Conservation (phyloP, 78 protist genomes). For the Bodo saltans region DNA sequence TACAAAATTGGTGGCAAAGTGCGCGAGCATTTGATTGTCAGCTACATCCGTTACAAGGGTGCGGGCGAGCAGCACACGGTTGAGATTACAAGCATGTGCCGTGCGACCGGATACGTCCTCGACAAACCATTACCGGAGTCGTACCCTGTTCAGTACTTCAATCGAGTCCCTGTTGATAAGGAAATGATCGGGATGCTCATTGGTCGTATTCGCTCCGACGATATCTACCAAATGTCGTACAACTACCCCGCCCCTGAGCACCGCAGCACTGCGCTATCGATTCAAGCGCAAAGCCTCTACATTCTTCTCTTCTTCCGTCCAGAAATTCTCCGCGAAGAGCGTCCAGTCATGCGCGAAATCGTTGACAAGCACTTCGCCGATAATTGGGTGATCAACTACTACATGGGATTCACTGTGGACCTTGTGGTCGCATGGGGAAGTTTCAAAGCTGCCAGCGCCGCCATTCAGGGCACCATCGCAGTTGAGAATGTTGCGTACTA, state of each 20-base stretch:
- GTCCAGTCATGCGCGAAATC: constrained; percentile 91
- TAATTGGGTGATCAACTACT: constrained; percentile 90
- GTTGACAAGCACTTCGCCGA: constrained; percentile 93
- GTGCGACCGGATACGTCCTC: constrained; percentile 74
- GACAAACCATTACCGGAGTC: constrained; percentile 43
- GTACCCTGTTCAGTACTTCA: constrained; percentile 88
- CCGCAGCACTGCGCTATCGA: constrained; percentile 88
- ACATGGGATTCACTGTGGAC: constrained; percentile 91
- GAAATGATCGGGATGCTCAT: constrained; percentile 73
- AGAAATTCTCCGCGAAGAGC: constrained; percentile 61
- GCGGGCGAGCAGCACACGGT: constrained; percentile 68
- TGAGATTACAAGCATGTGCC: constrained; percentile 75
- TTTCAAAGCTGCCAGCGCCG: constrained; percentile 67
- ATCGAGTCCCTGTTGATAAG: constrained; percentile 37
- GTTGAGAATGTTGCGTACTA: constrained; percentile 19
- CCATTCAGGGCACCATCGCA: constrained; percentile 73
- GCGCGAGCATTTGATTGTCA: constrained; percentile 88
- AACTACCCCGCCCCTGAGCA: constrained; percentile 94
- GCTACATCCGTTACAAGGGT: constrained; percentile 89
- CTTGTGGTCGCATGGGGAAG: constrained; percentile 81
- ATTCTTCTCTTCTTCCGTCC: constrained; percentile 89
- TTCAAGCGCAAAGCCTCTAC: constrained; percentile 90
- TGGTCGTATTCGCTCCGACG: constrained; percentile 88
- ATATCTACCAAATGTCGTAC: constrained; percentile 75
- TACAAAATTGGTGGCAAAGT: constrained; percentile 78